Percentiles rank a stretch among this genome's conserved stretches.
Conservation (phyloP, 257 asterid species). For the Plantago ovata region DNA sequence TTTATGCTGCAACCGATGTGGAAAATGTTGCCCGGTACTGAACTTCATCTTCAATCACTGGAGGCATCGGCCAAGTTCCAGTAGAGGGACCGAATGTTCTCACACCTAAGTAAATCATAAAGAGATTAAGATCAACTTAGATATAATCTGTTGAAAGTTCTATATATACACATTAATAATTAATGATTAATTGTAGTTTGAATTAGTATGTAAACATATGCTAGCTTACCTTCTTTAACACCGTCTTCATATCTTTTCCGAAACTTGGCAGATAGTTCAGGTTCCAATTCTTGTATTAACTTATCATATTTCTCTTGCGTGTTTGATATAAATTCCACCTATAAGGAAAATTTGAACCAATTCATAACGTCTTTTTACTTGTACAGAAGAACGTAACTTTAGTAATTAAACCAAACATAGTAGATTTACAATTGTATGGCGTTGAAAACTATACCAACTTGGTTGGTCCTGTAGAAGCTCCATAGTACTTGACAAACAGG, state of each 20-base stretch:
- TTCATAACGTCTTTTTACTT: too few species aligned
- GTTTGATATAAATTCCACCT: constrained; percentile 73
- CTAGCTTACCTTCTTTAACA: constrained; percentile 90
- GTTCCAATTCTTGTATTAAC: constrained; percentile 48
- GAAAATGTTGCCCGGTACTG: constrained; percentile 36
- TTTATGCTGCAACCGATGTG: too few species aligned
- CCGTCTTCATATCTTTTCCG: constrained; percentile 88
- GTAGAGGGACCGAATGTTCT: constrained; percentile 65
- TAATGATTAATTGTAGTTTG: neutral
- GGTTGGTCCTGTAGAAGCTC: constrained; percentile 73
- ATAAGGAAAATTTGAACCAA: too few species aligned
- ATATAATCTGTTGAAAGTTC: neutral
- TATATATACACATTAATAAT: neutral
- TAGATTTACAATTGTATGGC: too few species aligned
- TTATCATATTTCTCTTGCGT: constrained; percentile 67
- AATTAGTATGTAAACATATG: too few species aligned
- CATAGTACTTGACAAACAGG: constrained; percentile 70
- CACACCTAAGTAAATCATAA: too few species aligned
- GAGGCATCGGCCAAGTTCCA: constrained; percentile 86
- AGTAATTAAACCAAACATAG: too few species aligned
- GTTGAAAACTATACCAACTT: too few species aligned
- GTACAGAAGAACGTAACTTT: too few species aligned
- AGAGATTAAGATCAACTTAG: constrained; percentile 6
- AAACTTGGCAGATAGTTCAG: constrained; percentile 48
- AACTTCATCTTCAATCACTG: constrained; percentile 63